These are phyloP conservation scores for Auricularia heimuer DNA, from an alignment of 768 basidiomycete genomes.

Conservation along the genomic window DNA sequence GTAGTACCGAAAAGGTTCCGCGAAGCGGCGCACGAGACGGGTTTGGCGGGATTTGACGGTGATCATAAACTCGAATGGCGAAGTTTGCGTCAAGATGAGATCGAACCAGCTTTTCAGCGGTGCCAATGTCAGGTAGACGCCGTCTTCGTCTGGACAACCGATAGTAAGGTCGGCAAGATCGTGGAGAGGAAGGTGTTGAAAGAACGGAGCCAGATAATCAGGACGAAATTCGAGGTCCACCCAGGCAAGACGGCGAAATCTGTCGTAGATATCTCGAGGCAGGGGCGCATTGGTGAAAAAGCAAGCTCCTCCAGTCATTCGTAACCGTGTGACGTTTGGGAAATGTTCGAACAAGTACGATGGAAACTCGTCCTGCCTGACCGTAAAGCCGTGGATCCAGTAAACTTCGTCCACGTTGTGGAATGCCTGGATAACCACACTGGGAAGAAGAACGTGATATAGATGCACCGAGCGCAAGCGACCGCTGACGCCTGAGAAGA, in stretches of 20 bases:
- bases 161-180: neutral
- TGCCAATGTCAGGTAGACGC: neutral
- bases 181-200: neutral
- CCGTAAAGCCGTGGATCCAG: neutral
- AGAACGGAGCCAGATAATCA: neutral
- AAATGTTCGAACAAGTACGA: neutral
- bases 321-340: neutral
- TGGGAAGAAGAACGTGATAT: neutral
- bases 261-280: neutral
- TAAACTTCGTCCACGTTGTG: neutral
- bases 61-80: neutral
- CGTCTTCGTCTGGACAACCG: neutral
- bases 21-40: neutral
- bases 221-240: neutral
- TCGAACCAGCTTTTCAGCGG: neutral
- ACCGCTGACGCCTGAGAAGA: neutral
- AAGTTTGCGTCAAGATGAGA: neutral
- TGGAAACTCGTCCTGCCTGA: neutral
- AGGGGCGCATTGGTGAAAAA: neutral
- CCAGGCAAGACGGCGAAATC: neutral
- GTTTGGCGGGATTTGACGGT: neutral
- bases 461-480: neutral
- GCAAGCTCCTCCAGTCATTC: neutral
- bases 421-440: neutral
- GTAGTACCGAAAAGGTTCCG: neutral